Conservation (phyloP, 352 stramenopile genomes). For the Blastocystis hominis region DNA sequence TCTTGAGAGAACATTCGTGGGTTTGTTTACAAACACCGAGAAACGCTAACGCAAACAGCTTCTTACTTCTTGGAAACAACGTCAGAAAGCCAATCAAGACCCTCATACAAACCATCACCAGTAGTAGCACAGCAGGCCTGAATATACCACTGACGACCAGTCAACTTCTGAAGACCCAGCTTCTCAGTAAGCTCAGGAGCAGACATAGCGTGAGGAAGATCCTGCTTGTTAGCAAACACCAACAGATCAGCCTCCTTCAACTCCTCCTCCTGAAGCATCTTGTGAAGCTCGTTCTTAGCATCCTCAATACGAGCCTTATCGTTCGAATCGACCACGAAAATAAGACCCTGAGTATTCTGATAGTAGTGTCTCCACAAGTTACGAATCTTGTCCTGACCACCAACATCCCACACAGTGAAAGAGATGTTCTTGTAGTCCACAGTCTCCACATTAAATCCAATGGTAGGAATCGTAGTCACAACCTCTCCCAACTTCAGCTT, state of each 20-base stretch:
- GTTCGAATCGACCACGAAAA: constrained; percentile 98
- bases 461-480: constrained; percentile 76
- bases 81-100: constrained; percentile 89
- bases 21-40: neutral
- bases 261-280: constrained; percentile 95
- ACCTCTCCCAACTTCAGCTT: constrained; percentile 84
- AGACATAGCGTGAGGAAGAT: constrained; percentile 93
- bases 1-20: neutral
- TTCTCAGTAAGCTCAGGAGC: constrained; percentile 96
- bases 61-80: constrained; percentile 69
- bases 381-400: constrained; percentile 93
- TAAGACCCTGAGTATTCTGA: constrained; percentile 96
- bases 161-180: constrained; percentile 86
- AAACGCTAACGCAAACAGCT: neutral
- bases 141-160: constrained; percentile 96
- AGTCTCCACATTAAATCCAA: constrained; percentile 95
- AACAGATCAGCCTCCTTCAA: constrained; percentile 88
- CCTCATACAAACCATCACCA: constrained; percentile 94
- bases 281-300: constrained; percentile 88
- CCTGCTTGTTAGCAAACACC: constrained; percentile 98
- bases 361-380: constrained; percentile 98
- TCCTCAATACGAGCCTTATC: constrained; percentile 91
- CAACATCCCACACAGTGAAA: constrained; percentile 97
- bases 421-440: constrained; percentile 99
- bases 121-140: constrained; percentile 96